These are phyloP conservation scores for Hymenoscyphus scutula DNA, from an alignment of 2,329 filamentous ascomycete species.

Conservation along the genomic window DNA sequence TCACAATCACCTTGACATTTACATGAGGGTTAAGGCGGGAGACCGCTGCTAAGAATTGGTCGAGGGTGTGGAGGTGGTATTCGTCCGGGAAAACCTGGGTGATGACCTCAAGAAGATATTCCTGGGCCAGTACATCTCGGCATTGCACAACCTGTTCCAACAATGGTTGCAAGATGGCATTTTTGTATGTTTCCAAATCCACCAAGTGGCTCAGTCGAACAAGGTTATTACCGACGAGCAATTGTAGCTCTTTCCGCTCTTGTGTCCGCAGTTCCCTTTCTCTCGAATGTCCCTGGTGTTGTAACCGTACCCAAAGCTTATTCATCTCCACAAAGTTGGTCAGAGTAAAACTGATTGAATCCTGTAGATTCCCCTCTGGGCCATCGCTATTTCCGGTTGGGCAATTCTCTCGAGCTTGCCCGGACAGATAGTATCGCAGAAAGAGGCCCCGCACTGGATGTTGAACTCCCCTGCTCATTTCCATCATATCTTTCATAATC, in stretches of 20 bases:
- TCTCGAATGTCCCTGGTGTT: conserved; percentile 95
- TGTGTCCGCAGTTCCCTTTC: conserved; percentile 92
- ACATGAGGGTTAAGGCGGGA: conserved; percentile 92
- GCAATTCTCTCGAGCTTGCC: conserved; percentile 87
- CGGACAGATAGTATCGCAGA: conserved; percentile 91
- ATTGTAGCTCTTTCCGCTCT: conserved; percentile 90
- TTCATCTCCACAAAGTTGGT: conserved; percentile 99
- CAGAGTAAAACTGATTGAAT: conserved; percentile 96
- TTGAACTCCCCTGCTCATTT: conserved; percentile 97
- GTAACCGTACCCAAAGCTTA: conserved; percentile 95
- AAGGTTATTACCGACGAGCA: conserved; percentile 94
- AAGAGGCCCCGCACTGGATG: conserved; percentile 95
- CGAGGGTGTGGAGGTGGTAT: conserved; percentile 94
- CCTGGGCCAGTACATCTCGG: conserved; percentile 92
- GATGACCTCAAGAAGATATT: conserved; percentile 96
- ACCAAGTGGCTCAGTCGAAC: conserved; percentile 93
- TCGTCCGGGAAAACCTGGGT: conserved; percentile 99
- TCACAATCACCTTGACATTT: conserved; percentile 96
- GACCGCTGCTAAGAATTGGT: conserved; percentile 91
- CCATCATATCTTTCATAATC: conserved; percentile 99
- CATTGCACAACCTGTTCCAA: conserved; percentile 98
- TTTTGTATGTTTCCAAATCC: conserved; percentile 91
- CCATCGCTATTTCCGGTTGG: conserved; percentile 82
- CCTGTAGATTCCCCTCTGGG: conserved; percentile 90
- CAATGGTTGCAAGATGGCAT: conserved; percentile 80